Conservation (phyloP, 2,329 filamentous ascomycete genomes). For the Paecilomyces formosus region DNA sequence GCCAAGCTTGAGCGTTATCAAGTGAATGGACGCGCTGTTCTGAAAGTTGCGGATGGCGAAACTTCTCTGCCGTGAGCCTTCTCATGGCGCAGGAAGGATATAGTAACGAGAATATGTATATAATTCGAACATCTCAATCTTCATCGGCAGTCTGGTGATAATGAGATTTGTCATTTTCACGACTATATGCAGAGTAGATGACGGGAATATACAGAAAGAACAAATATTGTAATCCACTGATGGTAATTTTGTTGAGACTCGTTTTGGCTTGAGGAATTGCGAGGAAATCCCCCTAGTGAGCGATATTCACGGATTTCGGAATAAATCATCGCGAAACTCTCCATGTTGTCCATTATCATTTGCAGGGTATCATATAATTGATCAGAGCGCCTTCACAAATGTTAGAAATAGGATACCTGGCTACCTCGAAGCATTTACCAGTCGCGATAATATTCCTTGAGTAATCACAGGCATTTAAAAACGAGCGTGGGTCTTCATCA, state of each 20-base stretch:
- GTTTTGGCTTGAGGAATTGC: neutral
- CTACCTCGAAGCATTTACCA: neutral
- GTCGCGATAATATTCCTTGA: neutral
- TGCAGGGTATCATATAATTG: neutral
- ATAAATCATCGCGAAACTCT: neutral
- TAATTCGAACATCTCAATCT: neutral
- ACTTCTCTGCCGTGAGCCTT: neutral
- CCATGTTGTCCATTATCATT: neutral
- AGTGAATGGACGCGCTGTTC: conserved; percentile 17
- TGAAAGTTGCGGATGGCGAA: conserved; percentile 17
- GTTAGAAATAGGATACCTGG: neutral
- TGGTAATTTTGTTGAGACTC: neutral
- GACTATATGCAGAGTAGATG: neutral
- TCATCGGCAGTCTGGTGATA: neutral
- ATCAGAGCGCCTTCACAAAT: neutral
- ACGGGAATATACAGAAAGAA: neutral
- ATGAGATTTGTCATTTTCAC: neutral
- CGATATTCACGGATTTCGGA: neutral
- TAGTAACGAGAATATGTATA: neutral
- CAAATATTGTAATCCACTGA: neutral
- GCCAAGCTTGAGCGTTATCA: conserved; percentile 15
- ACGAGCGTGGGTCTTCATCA: neutral
- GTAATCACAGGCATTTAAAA: neutral
- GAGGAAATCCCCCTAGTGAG: neutral
- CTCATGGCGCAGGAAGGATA: neutral